These are phyloP conservation scores for Metarhizium anisopliae DNA, from an alignment of 2,329 filamentous ascomycete genomes.

Conservation along the genomic window DNA sequence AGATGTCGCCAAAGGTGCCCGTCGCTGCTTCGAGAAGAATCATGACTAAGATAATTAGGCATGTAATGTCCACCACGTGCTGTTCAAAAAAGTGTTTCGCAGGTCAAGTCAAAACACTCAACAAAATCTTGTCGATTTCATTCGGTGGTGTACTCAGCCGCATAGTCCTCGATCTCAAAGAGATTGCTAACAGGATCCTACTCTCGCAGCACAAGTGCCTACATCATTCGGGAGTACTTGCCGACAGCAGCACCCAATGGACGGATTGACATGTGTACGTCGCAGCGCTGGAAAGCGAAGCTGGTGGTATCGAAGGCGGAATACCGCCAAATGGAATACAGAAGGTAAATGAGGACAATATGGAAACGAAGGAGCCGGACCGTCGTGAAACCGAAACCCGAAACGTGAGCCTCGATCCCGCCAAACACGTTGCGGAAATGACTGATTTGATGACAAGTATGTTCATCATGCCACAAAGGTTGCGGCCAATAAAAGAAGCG, in stretches of 20 bases:
- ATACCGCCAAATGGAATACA: too few species aligned
- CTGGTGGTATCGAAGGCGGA: too few species aligned
- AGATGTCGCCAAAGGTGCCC: not conserved
- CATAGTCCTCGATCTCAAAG: not conserved
- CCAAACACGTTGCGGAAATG: too few species aligned
- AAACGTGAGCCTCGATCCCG: too few species aligned
- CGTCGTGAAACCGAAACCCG: too few species aligned
- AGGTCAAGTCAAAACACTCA: not conserved
- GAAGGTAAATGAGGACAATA: too few species aligned
- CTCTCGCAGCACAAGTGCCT: not conserved
- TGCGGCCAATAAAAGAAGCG: too few species aligned
- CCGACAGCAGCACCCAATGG: not conserved
- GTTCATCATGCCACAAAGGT: too few species aligned
- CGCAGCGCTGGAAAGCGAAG: too few species aligned
- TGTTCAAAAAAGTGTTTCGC: not conserved
- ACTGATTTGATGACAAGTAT: too few species aligned
- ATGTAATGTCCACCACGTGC: not conserved
- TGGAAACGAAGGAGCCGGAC: too few species aligned
- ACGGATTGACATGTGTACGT: conserved; percentile 9
- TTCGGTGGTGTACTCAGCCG: not conserved
- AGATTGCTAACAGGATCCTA: not conserved
- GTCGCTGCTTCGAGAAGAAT: not conserved
- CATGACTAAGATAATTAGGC: not conserved
- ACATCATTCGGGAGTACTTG: not conserved
- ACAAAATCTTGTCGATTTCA: not conserved